phyloP scores from a whole-genome alignment of 2,329 filamentous ascomycete species.

The Verticillium klebahnii region DNA sequence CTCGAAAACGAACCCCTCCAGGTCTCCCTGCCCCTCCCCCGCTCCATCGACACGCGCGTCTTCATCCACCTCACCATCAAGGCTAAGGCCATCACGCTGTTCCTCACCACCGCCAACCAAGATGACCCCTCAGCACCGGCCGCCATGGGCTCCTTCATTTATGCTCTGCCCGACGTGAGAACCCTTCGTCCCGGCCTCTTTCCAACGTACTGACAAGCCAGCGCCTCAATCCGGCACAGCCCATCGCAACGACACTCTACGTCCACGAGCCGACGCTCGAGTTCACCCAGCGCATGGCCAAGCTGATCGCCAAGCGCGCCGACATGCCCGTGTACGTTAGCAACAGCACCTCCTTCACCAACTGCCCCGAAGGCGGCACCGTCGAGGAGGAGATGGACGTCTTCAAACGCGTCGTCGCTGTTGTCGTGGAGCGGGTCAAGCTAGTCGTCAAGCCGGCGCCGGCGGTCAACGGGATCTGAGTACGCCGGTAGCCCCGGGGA shows the following conservation, averaged over 20 bases:
- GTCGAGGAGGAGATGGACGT: constrained; percentile 95
- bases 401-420: constrained; percentile 68
- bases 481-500: neutral
- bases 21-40: constrained; percentile 57
- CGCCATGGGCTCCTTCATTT: constrained; percentile 84
- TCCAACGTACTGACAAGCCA: constrained; percentile 17
- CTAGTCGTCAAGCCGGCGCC: constrained; percentile 17
- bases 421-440: constrained; percentile 54
- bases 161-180: constrained; percentile 82
- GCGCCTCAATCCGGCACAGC: constrained; percentile 52
- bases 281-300: constrained; percentile 81
- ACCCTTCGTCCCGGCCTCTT: neutral
- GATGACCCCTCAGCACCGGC: constrained; percentile 46
- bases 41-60: constrained; percentile 55
- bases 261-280: constrained; percentile 72
- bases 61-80: constrained; percentile 56
- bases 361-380: constrained; percentile 69
- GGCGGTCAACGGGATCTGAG: neutral
- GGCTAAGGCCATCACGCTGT: constrained; percentile 54
- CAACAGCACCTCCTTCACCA: constrained; percentile 76
- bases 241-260: constrained; percentile 76
- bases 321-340: constrained; percentile 81
- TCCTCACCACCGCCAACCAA: constrained; percentile 53
- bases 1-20: constrained; percentile 26
- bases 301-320: constrained; percentile 70